Conservation (phyloP, 257 asterid genomes). For the Rubia yunnanensis region DNA sequence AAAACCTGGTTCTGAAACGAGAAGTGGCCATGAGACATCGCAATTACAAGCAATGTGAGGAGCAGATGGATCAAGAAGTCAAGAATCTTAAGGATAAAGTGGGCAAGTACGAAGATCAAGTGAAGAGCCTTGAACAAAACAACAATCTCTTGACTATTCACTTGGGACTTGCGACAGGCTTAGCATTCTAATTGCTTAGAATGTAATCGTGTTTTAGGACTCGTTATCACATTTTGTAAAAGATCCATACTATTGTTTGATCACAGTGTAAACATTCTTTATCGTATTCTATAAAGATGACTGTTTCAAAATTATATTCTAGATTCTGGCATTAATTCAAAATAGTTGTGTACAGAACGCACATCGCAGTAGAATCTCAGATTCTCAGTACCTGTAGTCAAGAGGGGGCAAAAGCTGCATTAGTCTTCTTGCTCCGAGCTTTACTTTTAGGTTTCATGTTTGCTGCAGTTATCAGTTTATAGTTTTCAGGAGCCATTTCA, state of each 20-base stretch:
- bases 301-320: not conserved
- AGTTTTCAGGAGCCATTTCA: constrained; percentile 44
- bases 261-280: not conserved
- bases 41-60: not conserved
- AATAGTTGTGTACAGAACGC: not conserved
- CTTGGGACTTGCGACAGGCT: not conserved
- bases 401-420: constrained; percentile 4
- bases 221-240: not conserved
- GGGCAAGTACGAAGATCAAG: not conserved
- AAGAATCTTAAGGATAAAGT: not conserved
- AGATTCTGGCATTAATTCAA: no score
- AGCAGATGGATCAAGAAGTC: not conserved
- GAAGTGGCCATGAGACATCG: not conserved
- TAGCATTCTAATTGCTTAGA: not conserved
- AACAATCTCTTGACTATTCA: not conserved
- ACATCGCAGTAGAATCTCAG: no score
- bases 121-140: not conserved
- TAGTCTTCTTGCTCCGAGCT: constrained; percentile 28
- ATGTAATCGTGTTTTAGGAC: not conserved
- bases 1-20: not conserved
- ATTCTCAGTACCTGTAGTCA: no score
- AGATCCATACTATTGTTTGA: not conserved
- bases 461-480: constrained; percentile 74
- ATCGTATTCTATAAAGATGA: not conserved
- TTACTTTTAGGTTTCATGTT: constrained; percentile 42